A percentile compares a stretch with the other conserved stretches of the same genome.
These are phyloP conservation scores for Globisporangium uncinulatum DNA, from an alignment of 352 stramenopile species.

Conservation along the genomic window DNA sequence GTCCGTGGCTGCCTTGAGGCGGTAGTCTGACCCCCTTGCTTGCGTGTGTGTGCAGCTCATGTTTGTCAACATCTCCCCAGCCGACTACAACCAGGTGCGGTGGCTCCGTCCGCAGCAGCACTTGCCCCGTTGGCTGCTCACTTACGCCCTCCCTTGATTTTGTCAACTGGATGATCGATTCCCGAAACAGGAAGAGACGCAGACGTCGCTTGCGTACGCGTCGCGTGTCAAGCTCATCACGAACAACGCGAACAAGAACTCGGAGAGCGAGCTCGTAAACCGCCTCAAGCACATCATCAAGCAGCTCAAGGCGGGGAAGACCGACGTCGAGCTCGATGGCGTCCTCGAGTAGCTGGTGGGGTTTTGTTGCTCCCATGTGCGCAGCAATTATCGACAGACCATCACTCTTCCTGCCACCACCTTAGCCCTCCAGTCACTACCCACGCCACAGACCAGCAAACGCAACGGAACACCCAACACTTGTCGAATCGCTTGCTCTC, in stretches of 20 bases:
- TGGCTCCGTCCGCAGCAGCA: neutral
- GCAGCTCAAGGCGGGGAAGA: slow-evolving; percentile 58
- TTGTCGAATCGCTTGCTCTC: slow-evolving; percentile 42
- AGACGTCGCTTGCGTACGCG: slow-evolving; percentile 78
- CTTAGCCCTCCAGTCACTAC: too few species aligned
- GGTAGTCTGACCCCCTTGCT: neutral
- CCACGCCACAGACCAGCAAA: neutral
- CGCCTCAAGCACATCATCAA: slow-evolving; percentile 81
- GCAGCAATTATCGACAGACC: too few species aligned
- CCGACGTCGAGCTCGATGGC: slow-evolving; percentile 64
- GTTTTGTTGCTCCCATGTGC: too few species aligned
- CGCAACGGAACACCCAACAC: neutral
- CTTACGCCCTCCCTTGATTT: neutral
- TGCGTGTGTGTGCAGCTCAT: slow-evolving; percentile 46
- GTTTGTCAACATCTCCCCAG: slow-evolving; percentile 88
- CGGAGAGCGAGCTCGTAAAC: slow-evolving; percentile 80
- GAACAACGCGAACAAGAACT: slow-evolving; percentile 84
- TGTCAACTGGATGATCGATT: too few species aligned
- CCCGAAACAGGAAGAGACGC: slow-evolving; percentile 59
- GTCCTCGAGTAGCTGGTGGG: slow-evolving; percentile 32
- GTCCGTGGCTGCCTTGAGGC: neutral
- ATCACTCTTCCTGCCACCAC: too few species aligned
- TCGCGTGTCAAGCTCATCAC: slow-evolving; percentile 87
- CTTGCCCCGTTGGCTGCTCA: slow-evolving; percentile 8
- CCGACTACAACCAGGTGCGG: slow-evolving; percentile 82